Conservation (phyloP, 2,329 filamentous ascomycete genomes). For the Sclerotinia sclerotiorum region DNA sequence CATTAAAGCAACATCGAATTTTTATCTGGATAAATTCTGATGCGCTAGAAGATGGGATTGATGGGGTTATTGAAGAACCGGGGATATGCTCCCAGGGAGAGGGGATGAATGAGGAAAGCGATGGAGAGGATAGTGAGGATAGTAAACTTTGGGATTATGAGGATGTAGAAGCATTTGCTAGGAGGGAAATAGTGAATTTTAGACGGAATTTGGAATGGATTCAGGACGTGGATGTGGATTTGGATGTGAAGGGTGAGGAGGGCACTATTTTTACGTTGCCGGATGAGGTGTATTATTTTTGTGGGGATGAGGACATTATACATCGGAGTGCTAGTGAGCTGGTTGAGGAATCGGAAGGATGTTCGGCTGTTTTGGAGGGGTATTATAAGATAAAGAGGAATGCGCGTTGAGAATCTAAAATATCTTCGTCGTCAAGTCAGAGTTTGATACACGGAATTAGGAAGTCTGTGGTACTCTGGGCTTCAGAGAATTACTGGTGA, state of each 20-base stretch:
- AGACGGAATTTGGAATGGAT: not conserved
- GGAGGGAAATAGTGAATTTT: not conserved
- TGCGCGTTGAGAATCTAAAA: too few species aligned
- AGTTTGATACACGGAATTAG: too few species aligned
- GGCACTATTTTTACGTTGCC: not conserved
- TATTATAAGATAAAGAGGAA: not conserved
- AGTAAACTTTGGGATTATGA: not conserved
- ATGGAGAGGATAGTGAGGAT: too few species aligned
- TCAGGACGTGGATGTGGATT: not conserved
- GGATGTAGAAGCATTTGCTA: not conserved
- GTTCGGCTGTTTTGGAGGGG: not conserved
- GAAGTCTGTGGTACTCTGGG: too few species aligned
- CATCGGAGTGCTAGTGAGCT: not conserved
- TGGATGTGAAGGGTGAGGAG: not conserved
- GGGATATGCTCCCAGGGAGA: not conserved
- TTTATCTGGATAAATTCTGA: not conserved
- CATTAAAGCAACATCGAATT: not conserved
- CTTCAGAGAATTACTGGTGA: too few species aligned
- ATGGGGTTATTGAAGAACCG: not conserved
- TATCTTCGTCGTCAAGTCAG: too few species aligned
- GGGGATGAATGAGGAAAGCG: too few species aligned
- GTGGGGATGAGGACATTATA: not conserved
- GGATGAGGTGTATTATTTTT: not conserved
- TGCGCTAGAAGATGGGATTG: not conserved
- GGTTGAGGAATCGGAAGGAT: not conserved